Evolutionary conservation across 1,139 yeast genomes (phyloP), one percentile per base, ranked within the genome.

Genomic region (Pichia sp.): DNA sequence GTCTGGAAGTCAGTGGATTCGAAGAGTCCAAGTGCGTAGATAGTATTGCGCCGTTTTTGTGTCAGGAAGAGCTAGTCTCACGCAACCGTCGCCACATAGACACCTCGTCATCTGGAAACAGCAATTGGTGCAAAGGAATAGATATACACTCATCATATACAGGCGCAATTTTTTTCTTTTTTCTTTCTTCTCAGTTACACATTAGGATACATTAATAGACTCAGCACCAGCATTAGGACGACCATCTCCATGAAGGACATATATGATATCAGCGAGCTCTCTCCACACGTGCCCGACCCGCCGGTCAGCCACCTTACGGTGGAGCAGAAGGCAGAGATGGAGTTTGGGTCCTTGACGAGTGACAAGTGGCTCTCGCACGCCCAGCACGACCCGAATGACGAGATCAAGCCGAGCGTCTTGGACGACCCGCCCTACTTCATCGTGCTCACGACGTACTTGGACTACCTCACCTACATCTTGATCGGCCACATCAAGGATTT

Each of bases 401-500:
- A 85, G 1, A 70, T 84, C 51, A 79, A 81, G 4, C 75, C 75
- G n/a, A 83, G 87, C 8, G 75, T 84, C 29, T 80, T 72, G 41
- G 97, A 90, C 68, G 96, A 92, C 55, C 98, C 98, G 7, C 93
- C 96, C 10, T 87, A 88, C 66, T 78, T 79, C 61, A 83, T 88
- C 54, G 82, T 88, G 60, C 74, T 93, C 56, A 79, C 89, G 55
- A 93, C 99, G 3, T 93, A 92, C 67, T 72, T 93, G 63, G 84
- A 87, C 68, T 95, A 90, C 69, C 76, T 93, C 61, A 80, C 90
- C 51, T 78, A 93, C 66, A 89, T 93, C 61, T 81, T 90, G 41
- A 78, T 90, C 59, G 99, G 99, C 44, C 97, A 93, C 67, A 73
- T 90, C 43, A 83, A 92, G 62, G 99, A 93, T 72, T 92, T 86